Base-by-base conservation (phyloP, 2,329 filamentous ascomycete species). In the Penicillium sp. region DNA sequence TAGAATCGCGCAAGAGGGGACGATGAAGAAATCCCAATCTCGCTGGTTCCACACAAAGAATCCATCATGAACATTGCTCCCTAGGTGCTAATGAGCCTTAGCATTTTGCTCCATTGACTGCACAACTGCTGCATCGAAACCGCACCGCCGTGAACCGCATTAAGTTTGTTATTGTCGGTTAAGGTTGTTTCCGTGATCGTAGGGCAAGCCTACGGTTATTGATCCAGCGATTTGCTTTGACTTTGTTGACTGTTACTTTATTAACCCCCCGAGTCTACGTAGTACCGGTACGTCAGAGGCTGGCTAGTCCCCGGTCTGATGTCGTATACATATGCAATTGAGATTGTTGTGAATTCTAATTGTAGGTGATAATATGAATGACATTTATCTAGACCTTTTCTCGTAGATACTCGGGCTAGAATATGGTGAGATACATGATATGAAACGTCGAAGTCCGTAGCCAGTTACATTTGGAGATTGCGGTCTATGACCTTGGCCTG, bases 41-140 rank as follows among this genome's bases (percentile, higher is more conserved):
- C 59, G 50, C 65, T 65, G 29, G 63, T 63, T 26, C 63, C 65
- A 32, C 65, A 67, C 16, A 67, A 44, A 10, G 57, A 62, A 42
- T 64, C 61, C 65, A 67, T 67, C 56, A 65, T 43, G 31, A 60
- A 47, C 9, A 66, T 54, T 9, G n/a, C 63, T 16, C 63, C 62
- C 65, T 65, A 24, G 8, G 4, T 43, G 37, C 18, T 20, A 39
- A 52, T 20, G 14, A 43, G 18, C 22, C 18, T 60, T 47, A 55
- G 50, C 39, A 40, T 35, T 11, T 46, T n/a, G n/a, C 22, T n/a
- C 31, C 14, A 2, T 34, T 43, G 24, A 42, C 35, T 54, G 48
- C 24, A 67, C 58, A 18, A 66, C 38, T 64, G 35, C 48, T 67
- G 65, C 58, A 66, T 65, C n/a, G 66, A 22, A 11, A 55, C 32